These are phyloP conservation scores for Colletotrichum tofieldiae DNA, from an alignment of 2,329 filamentous ascomycete genomes.

Conservation along the genomic window DNA sequence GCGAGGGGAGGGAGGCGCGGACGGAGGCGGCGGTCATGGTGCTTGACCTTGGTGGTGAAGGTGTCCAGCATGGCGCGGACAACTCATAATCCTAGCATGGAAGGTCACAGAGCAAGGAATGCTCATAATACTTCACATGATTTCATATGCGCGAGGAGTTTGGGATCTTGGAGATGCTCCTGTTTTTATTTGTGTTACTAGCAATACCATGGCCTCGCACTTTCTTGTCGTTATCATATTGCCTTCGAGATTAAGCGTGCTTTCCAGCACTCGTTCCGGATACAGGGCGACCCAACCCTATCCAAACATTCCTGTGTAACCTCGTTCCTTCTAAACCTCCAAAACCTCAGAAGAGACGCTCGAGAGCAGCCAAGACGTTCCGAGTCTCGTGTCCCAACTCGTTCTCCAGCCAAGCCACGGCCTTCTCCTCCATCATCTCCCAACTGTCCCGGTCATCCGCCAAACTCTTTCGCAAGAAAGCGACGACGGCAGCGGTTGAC, in stretches of 20 bases:
- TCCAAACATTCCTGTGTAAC: not conserved
- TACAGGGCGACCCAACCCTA: not conserved
- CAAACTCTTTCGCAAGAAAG: conserved; percentile 64
- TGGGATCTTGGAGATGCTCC: no score
- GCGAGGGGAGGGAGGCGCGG: conserved; percentile 10
- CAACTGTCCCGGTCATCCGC: conserved; percentile 67
- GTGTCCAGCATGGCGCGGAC: not conserved
- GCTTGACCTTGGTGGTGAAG: conserved; percentile 1
- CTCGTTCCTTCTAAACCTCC: no score
- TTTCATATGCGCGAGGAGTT: no score
- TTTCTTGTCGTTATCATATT: not conserved
- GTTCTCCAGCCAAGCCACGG: conserved; percentile 63
- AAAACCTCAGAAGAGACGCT: not conserved
- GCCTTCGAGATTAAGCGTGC: not conserved
- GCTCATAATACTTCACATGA: not conserved
- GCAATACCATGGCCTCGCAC: no score
- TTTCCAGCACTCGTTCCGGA: no score
- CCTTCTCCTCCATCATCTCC: conserved; percentile 77
- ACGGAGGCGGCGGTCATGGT: conserved; percentile 40
- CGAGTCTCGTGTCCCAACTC: conserved; percentile 1
- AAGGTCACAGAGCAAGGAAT: not conserved
- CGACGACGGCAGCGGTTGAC: conserved; percentile 60
- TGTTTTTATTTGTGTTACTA: not conserved
- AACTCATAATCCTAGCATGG: not conserved
- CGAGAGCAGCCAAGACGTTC: not conserved